Base-by-base conservation (phyloP, 768 basidiomycete species). In the Pleurotus giganteus region DNA sequence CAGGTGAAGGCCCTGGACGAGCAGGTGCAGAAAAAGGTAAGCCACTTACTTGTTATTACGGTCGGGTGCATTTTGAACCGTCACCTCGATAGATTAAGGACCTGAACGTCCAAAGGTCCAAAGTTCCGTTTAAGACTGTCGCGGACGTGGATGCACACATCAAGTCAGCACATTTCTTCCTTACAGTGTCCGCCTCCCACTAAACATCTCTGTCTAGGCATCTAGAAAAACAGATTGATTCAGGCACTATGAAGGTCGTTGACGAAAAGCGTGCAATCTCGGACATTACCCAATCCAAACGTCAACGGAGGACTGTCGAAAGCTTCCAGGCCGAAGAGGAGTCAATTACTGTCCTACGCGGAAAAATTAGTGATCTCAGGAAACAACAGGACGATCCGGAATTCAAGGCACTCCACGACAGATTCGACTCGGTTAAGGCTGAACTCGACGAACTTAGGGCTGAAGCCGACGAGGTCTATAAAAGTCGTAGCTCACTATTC, bases 191-290 rank as follows among this genome's bases (percentile, higher is more conserved):
- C 27, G 15, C 26, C 47, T 45, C 47, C 1, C 13, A 56, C 53
- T 60, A 55, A 53, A 36, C 54, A 27, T 39, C 57, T 58, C 54
- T 28, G 44, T 52, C 15, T 63, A 95, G 93, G 62, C 77, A 86
- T 57, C 76, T 97, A 57, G 91, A 98, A 47, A 88, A 83, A 65
- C 90, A 94, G 67, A 86, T 99, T 51, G 96, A 98, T 66, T 91
- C 91, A 4, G 96, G 96, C 23, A 83, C 63, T 56, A 79, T 99
- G 80, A 97, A 92, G 67, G 79, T 98, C 56, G 94, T 86, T 24
- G 95, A 97, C 54, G 97, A 99, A 72, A 98, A 97, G 73, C 87
- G 93, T 49, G 91, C 94, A 4, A 79, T 99, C n/a, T 81, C 83
- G 60, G 96, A 98, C 63, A 96, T 99, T 58, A 83, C 79, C 58